Percentiles rank a stretch among this genome's conserved stretches.
These are phyloP conservation scores for Russula griseocarnosa DNA, from an alignment of 768 basidiomycete species.

Conservation along the genomic window DNA sequence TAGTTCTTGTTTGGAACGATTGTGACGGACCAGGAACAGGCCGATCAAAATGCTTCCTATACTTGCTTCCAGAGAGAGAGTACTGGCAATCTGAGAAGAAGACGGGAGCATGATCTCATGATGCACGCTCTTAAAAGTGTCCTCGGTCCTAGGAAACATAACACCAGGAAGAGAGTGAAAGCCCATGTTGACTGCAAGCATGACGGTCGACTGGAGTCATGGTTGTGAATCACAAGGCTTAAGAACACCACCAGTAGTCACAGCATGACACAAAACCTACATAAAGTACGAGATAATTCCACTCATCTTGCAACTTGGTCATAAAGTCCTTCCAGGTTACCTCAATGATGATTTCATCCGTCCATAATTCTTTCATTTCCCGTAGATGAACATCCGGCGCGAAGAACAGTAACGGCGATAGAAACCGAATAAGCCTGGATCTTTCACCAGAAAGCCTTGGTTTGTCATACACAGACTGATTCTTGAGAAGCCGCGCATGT, in stretches of 20 bases:
- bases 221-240: too few relatives aligned
- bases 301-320: slow-evolving; percentile 7
- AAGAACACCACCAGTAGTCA: background rate
- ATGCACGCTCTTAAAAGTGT: background rate
- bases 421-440: slow-evolving; percentile 3
- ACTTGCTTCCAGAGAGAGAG: slow-evolving; percentile 45
- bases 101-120: slow-evolving; percentile 31
- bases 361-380: slow-evolving; percentile 13
- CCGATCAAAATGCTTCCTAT: slow-evolving; percentile 41
- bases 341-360: slow-evolving; percentile 12
- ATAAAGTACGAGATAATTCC: slow-evolving; percentile 13
- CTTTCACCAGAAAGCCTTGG: background rate
- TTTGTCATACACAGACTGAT: background rate
- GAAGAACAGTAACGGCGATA: slow-evolving; percentile 15
- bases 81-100: slow-evolving; percentile 47
- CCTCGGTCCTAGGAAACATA: background rate
- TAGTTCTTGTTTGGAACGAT: slow-evolving; percentile 14
- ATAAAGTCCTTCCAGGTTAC: slow-evolving; percentile 13
- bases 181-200: slow-evolving; percentile 36
- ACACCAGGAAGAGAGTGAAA: slow-evolving; percentile 38
- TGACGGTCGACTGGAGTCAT: slow-evolving; percentile 32
- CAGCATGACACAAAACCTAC: background rate
- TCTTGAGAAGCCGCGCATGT: slow-evolving; percentile 3
- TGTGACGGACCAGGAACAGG: slow-evolving; percentile 24
- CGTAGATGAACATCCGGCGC: slow-evolving; percentile 19